A percentile compares a stretch with the other conserved stretches of the same genome.
Conservation (phyloP, 2,329 filamentous ascomycete genomes). For the Sclerotinia trifoliorum region DNA sequence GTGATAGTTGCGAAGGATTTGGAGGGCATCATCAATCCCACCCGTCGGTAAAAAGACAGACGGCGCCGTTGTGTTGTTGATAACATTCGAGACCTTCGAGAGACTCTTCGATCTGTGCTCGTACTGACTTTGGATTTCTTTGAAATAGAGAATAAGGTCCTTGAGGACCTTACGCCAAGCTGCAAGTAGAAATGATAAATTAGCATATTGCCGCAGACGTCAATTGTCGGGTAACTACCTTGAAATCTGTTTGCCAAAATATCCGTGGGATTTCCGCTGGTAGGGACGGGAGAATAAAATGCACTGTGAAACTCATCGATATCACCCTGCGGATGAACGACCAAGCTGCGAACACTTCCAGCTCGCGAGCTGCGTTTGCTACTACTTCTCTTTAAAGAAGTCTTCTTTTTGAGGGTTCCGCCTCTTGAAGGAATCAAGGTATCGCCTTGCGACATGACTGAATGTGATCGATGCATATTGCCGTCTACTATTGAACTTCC, state of each 20-base stretch:
- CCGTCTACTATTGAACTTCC: slow-evolving; percentile 61
- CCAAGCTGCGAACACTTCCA: slow-evolving; percentile 81
- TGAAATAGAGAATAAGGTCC: slow-evolving; percentile 89
- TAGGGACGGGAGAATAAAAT: slow-evolving; percentile 88
- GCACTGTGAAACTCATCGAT: slow-evolving; percentile 74
- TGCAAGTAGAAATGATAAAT: slow-evolving; percentile 41
- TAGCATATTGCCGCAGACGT: not conserved
- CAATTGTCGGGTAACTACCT: slow-evolving; percentile 53
- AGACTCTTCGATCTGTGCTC: slow-evolving; percentile 81
- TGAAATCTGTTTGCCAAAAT: slow-evolving; percentile 85
- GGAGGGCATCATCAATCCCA: slow-evolving; percentile 83
- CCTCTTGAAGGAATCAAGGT: slow-evolving; percentile 47
- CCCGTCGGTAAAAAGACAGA: slow-evolving; percentile 74
- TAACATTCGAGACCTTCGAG: slow-evolving; percentile 76
- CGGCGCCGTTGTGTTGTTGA: slow-evolving; percentile 76
- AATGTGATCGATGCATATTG: slow-evolving; percentile 60
- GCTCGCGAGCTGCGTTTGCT: slow-evolving; percentile 81
- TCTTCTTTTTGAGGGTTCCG: slow-evolving; percentile 87
- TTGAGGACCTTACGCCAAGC: slow-evolving; percentile 96
- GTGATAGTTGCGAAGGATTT: slow-evolving; percentile 79
- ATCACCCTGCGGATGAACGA: slow-evolving; percentile 66
- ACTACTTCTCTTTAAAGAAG: slow-evolving; percentile 73
- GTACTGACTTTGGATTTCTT: slow-evolving; percentile 86
- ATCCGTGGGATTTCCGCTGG: slow-evolving; percentile 82
- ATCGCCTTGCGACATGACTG: slow-evolving; percentile 45